A percentile compares a stretch with the other conserved stretches of the same genome.
Conservation (phyloP, 2,329 filamentous ascomycete species). For the Penicillium sp. region DNA sequence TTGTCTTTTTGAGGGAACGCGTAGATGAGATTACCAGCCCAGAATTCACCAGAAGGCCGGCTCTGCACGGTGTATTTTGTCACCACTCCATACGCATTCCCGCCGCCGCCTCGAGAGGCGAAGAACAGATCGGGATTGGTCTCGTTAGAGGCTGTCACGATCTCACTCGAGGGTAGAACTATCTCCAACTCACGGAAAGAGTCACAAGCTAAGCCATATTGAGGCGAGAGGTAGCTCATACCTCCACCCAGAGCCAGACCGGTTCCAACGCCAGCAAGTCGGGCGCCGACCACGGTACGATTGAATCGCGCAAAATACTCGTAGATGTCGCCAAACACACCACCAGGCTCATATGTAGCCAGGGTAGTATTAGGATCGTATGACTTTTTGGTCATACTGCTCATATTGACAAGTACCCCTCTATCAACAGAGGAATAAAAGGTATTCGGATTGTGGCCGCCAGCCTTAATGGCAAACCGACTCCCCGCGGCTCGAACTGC, state of each 20-base stretch:
- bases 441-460: conserved; percentile 30
- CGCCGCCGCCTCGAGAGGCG: conserved; percentile 25
- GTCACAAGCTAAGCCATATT: conserved; percentile 29
- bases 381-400: conserved; percentile 23
- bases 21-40: conserved; percentile 30
- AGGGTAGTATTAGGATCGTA: conserved; percentile 24
- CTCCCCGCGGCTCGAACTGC: conserved; percentile 24
- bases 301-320: conserved; percentile 18
- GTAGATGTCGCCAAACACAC: conserved; percentile 27
- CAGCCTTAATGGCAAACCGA: conserved; percentile 28
- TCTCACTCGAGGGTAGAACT: conserved; percentile 17
- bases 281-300: conserved; percentile 26
- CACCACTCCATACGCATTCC: conserved; percentile 28
- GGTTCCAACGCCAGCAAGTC: conserved; percentile 25
- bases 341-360: conserved; percentile 26
- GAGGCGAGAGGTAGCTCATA: conserved; percentile 27
- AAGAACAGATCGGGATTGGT: conserved; percentile 20
- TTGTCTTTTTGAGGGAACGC: conserved; percentile 26
- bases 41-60: conserved; percentile 25
- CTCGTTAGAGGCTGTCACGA: conserved; percentile 14
- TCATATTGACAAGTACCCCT: conserved; percentile 26
- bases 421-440: conserved; percentile 27
- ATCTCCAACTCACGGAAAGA: conserved; percentile 24
- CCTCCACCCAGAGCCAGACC: conserved; percentile 27
- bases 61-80: conserved; percentile 30